A percentile compares a stretch with the other conserved stretches of the same genome.
Evolutionary conservation across 805 yeast genomes (phyloP).

Genomic region (Monosporozyma unispora): DNA sequence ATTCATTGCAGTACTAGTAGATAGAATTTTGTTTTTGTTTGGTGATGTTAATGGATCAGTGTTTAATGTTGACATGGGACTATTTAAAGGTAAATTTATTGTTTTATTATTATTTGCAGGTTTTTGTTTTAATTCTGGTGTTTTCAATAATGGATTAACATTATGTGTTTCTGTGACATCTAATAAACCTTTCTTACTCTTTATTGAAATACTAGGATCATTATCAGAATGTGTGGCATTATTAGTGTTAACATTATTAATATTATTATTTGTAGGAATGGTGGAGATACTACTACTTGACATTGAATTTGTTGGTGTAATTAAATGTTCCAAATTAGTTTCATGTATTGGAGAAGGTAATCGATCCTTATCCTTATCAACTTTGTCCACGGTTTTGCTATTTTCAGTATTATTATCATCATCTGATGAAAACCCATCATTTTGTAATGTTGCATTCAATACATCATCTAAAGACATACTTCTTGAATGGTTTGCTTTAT

Average conservation of each 20-base stretch:
- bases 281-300: not conserved
- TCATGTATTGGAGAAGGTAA: not conserved
- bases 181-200: not conserved
- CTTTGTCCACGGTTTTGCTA: not conserved
- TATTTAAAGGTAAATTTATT: slow-evolving; percentile 7
- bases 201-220: not conserved
- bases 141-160: not conserved
- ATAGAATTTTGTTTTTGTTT: not conserved
- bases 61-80: slow-evolving; percentile 5
- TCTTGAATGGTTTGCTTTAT: slow-evolving; percentile 8
- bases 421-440: slow-evolving; percentile 9
- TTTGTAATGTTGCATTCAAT: slow-evolving; percentile 17
- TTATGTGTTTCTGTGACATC: not conserved
- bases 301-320: not conserved
- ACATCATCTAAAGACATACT: slow-evolving; percentile 18
- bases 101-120: not conserved
- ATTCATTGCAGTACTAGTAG: not conserved
- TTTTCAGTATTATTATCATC: slow-evolving; percentile 4
- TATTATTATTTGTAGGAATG: not conserved
- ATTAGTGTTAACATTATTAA: not conserved
- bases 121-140: slow-evolving; percentile 1
- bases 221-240: not conserved
- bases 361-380: not conserved
- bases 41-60: not conserved
- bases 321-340: not conserved